Conservation (phyloP, 2,329 filamentous ascomycete species). For the Cyphellophora europaea region DNA sequence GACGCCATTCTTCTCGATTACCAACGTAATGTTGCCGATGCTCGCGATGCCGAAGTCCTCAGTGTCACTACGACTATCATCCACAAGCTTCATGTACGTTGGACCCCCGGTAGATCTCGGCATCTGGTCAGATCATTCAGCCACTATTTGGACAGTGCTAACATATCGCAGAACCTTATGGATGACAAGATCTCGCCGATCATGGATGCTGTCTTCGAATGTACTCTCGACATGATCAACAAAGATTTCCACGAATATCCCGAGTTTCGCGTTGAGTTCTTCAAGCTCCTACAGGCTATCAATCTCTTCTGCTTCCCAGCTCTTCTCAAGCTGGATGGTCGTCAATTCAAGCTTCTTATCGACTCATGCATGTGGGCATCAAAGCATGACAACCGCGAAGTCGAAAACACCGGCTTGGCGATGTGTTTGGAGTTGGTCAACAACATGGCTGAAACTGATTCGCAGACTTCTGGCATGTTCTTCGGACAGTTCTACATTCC, state of each 20-base stretch:
- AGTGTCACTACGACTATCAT: constrained; percentile 98
- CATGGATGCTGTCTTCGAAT: constrained; percentile 98
- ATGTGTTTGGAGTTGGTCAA: constrained; percentile 98
- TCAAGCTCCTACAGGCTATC: constrained; percentile 91
- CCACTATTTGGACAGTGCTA: constrained; percentile 20
- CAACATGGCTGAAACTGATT: constrained; percentile 90
- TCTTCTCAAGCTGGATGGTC: constrained; percentile 83
- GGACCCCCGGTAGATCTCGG: constrained; percentile 42
- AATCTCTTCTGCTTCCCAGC: constrained; percentile 96
- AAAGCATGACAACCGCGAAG: constrained; percentile 98
- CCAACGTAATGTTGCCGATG: constrained; percentile 91
- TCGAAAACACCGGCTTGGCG: constrained; percentile 89
- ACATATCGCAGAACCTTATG: constrained; percentile 65
- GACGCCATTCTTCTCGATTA: constrained; percentile 94
- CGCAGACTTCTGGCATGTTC: constrained; percentile 80
- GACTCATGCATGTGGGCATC: constrained; percentile 99
- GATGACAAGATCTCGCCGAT: constrained; percentile 95
- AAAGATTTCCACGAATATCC: constrained; percentile 99
- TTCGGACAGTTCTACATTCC: constrained; percentile 97
- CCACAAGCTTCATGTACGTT: constrained; percentile 85
- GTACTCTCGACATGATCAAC: constrained; percentile 99
- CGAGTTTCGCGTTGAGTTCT: constrained; percentile 98
- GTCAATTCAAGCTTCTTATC: constrained; percentile 98
- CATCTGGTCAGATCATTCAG: constrained; percentile 34
- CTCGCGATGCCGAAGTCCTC: constrained; percentile 89